Evolutionary conservation across 208 protist genomes (phyloP).

Genomic region (Leishmania tropica): DNA sequence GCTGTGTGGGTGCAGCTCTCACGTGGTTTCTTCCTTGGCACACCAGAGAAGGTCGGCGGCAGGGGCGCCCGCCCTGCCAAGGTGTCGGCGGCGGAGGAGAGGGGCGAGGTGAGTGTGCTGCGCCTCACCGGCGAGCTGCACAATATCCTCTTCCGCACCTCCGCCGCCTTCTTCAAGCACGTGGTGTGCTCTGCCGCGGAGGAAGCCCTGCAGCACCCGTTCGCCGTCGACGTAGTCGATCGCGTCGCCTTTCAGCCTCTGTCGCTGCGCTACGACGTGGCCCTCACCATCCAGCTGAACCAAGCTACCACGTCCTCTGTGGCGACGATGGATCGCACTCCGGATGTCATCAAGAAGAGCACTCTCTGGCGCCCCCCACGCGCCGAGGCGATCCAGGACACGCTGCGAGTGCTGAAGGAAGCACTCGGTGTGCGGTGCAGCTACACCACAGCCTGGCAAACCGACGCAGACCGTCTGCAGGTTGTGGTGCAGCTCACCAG

Average conservation of each 20-base stretch:
- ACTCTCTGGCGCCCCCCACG: conserved; percentile 20
- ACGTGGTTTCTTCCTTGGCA: conserved; percentile 49
- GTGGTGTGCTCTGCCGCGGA: conserved; percentile 67
- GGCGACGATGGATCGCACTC: conserved; percentile 17
- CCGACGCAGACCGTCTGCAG: conserved; percentile 40
- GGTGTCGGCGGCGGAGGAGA: conserved; percentile 48
- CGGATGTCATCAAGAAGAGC: conserved; percentile 20
- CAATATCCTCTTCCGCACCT: conserved; percentile 84
- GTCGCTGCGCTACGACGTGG: conserved; percentile 68
- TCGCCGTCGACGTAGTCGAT: conserved; percentile 52
- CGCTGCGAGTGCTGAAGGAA: conserved; percentile 42
- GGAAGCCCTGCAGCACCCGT: conserved; percentile 65
- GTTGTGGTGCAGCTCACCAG: conserved; percentile 60
- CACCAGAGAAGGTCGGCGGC: not conserved
- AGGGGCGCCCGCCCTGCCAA: conserved; percentile 10
- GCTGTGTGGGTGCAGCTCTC: conserved; percentile 78
- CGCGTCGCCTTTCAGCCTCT: conserved; percentile 63
- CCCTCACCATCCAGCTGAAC: conserved; percentile 41
- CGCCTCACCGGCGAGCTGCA: conserved; percentile 66
- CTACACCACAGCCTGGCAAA: conserved; percentile 56
- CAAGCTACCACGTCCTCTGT: not conserved
- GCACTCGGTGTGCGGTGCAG: conserved; percentile 54
- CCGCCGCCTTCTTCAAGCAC: conserved; percentile 55
- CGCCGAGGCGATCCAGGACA: conserved; percentile 21
- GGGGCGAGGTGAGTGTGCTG: conserved; percentile 65